Evolutionary conservation across 768 basidiomycete genomes (phyloP), one percentile per base, ranked within the genome.

Genomic region (Nidularia sp.): DNA sequence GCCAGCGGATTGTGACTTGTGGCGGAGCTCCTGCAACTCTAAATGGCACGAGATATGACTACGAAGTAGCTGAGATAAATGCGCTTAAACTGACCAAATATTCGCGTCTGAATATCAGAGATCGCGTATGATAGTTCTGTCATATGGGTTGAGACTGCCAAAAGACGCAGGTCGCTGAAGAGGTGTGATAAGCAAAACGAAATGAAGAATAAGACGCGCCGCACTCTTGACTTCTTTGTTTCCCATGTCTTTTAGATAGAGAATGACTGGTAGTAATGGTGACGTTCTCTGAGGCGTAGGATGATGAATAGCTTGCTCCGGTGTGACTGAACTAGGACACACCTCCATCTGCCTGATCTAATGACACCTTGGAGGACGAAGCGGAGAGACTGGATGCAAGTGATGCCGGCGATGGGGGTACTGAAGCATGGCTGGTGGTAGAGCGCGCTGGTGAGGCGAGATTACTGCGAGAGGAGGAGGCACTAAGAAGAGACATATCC

Each of bases 1-100:
- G 29, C 72, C 71, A 10, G 80, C 77, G 9, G 82, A 76, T 57
- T 90, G 86, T 13, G 88, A 86, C 60, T 88, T 90, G 70, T 96
- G 93, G 42, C 93, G 86, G 43, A 95, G 78, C 66, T 96, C 93
- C 68, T 96, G 91, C 48, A 95, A 93, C 71, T 94, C 93, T 94
- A 61, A 29, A 52, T 55, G 15, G 13, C 36, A 39, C 18, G 18
- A 46, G 33, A 48, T 13, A 41, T 31, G 36, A 49, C 41, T 53
- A 56, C 47, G 36, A 34, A 34, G 53, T 43, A 22, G 36, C 41
- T 9, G 32, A 31, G 10, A 31, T 9, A 9, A 31, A 34, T 31
- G 13, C 33, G 32, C 10, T 22, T 29, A 1, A 31, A 31, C 33
- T 13, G 65, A 91, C 90, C 91, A 60, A 93, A 93, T 66, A 93